A percentile compares a stretch with the other conserved stretches of the same genome.
Evolutionary conservation across 176 grass and related monocot genomes (phyloP).

Genomic region (Secale cereale): DNA sequence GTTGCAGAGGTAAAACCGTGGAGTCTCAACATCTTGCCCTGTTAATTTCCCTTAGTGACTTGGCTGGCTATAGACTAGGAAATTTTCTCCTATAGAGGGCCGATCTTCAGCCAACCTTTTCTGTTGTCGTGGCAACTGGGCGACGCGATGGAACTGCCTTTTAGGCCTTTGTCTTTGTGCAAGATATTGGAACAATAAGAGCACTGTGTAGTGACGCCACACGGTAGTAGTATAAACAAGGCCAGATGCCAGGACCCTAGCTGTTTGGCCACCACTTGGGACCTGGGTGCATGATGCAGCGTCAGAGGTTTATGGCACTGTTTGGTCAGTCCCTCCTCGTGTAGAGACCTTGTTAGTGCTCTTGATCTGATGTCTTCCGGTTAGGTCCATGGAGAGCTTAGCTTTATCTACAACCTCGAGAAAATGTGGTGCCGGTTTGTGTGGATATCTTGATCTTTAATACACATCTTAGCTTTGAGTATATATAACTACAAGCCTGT

Average conservation of each 20-base stretch:
- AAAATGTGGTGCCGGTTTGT: not conserved
- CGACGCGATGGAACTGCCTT: constrained; percentile 1
- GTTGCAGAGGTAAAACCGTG: too few species aligned
- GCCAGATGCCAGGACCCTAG: not conserved
- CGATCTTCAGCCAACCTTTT: not conserved
- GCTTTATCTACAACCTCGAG: not conserved
- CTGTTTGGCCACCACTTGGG: constrained; percentile 10
- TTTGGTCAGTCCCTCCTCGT: constrained; percentile 24
- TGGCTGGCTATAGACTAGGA: too few species aligned
- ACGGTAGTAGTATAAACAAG: constrained; percentile 15
- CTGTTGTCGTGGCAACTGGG: not conserved
- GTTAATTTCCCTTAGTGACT: too few species aligned
- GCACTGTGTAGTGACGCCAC: constrained; percentile 28
- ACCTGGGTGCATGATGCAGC: not conserved
- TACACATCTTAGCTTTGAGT: not conserved
- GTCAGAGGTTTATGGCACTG: not conserved
- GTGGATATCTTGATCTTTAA: not conserved
- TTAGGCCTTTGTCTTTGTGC: not conserved
- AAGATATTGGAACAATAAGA: constrained; percentile 37
- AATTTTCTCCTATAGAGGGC: not conserved
- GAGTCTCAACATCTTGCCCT: too few species aligned
- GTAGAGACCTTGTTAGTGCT: not conserved
- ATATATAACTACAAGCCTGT: too few species aligned
- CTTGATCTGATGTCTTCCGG: not conserved
- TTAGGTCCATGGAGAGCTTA: constrained; percentile 4